phyloP scores from a whole-genome alignment of 768 basidiomycete genomes.

The Suillus subaureus region DNA sequence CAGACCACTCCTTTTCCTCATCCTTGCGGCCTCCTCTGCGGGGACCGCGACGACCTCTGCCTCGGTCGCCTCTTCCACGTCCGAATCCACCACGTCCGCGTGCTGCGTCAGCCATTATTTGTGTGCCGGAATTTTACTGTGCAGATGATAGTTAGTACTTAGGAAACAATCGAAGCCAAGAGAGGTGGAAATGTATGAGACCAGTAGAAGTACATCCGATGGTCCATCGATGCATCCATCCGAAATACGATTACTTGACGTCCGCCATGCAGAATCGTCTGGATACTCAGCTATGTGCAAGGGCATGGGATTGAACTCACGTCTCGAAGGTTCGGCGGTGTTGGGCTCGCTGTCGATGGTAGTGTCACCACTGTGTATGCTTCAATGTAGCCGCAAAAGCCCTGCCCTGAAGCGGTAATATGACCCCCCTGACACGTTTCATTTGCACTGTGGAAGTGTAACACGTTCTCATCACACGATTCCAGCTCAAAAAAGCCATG shows the following conservation, averaged over 20 bases:
- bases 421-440: constrained; percentile 14
- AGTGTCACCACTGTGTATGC: constrained; percentile 12
- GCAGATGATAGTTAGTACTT: constrained; percentile 29
- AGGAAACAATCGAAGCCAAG: constrained; percentile 3
- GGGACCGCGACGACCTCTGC: constrained; percentile 72
- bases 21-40: constrained; percentile 98
- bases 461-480: constrained; percentile 9
- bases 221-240: constrained; percentile 52
- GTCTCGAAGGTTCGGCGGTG: constrained; percentile 33
- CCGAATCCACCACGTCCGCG: constrained; percentile 93
- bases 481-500: constrained; percentile 8
- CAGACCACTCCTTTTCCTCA: constrained; percentile 99
- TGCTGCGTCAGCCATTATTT: constrained; percentile 84
- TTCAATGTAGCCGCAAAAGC: background rate
- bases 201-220: constrained; percentile 41
- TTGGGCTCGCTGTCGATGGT: constrained; percentile 21
- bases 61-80: constrained; percentile 75
- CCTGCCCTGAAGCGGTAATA: constrained; percentile 31
- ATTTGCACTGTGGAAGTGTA: constrained; percentile 21
- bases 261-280: background rate
- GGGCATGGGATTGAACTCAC: constrained; percentile 34
- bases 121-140: constrained; percentile 27
- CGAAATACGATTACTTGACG: background rate
- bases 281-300: background rate
- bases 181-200: background rate